Percentiles rank a stretch among this genome's conserved stretches.
Evolutionary conservation across 2,329 filamentous ascomycete genomes (phyloP).

Genomic region (Alternaria tenuissima): DNA sequence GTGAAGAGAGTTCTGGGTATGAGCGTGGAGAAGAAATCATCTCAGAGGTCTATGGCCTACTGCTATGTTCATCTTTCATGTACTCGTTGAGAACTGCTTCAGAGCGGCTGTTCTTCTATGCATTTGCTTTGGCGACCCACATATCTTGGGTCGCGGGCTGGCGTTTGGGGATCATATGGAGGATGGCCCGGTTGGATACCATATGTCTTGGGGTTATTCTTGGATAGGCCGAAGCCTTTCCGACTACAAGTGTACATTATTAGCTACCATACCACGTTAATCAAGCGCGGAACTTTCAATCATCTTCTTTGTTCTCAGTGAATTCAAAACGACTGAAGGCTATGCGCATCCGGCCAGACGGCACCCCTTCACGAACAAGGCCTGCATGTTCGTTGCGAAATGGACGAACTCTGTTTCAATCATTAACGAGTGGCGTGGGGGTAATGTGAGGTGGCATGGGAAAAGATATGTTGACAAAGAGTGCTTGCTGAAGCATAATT

Average conservation of each 20-base stretch:
- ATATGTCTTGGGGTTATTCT: neutral
- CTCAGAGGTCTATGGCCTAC: neutral
- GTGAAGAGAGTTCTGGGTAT: constrained; percentile 34
- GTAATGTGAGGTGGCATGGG: no score
- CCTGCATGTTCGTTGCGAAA: no score
- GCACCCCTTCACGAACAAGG: no score
- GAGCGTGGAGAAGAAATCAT: constrained; percentile 31
- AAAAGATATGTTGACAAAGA: rapidly evolving
- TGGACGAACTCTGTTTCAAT: no score
- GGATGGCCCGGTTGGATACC: neutral
- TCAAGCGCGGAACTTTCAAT: neutral
- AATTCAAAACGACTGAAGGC: no score
- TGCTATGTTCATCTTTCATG: neutral
- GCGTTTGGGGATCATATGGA: constrained; percentile 15
- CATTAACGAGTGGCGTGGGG: no score
- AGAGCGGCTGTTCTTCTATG: constrained; percentile 4
- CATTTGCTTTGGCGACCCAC: constrained; percentile 20
- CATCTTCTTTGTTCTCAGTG: neutral
- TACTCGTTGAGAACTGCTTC: neutral
- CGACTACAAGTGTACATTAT: constrained; percentile 25
- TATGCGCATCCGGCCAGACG: no score
- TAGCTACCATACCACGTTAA: constrained; percentile 7
- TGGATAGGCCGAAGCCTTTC: constrained; percentile 1
- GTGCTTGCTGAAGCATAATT: no score
- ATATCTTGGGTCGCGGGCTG: constrained; percentile 11